Percentiles rank a stretch among this genome's conserved stretches.
phyloP scores from a whole-genome alignment of 148 eudicot species.

The Chenopodium suecicum region DNA sequence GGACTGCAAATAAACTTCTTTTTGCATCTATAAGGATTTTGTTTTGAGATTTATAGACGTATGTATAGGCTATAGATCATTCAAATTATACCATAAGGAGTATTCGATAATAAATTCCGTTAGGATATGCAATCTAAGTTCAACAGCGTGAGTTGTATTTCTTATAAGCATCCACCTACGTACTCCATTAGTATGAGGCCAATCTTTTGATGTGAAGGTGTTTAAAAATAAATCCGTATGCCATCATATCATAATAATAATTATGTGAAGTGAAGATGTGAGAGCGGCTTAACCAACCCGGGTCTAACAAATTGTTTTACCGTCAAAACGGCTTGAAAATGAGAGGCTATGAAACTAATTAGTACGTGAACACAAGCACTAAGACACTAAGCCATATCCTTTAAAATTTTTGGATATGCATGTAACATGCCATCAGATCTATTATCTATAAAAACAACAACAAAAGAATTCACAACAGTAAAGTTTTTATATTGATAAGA shows the following conservation, averaged over 20 bases:
- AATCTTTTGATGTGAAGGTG: no score
- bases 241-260: no score
- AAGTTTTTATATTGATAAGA: neutral
- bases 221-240: no score
- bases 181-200: no score
- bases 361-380: neutral
- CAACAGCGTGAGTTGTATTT: no score
- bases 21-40: neutral
- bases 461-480: neutral
- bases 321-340: neutral
- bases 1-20: neutral
- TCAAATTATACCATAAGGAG: no score
- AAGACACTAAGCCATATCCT: neutral
- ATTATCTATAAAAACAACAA: neutral
- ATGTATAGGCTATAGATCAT: no score
- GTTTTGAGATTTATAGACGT: neutral
- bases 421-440: slow-evolving; percentile 7
- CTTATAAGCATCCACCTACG: no score
- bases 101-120: no score
- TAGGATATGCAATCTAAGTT: no score
- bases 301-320: neutral
- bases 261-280: no score
- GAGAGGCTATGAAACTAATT: neutral
- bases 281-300: no score
- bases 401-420: neutral